Percentiles rank a stretch among this genome's conserved stretches.
These are phyloP conservation scores for Geoglossum glabrum DNA, from an alignment of 495 filamentous ascomycete genomes.

Conservation along the genomic window DNA sequence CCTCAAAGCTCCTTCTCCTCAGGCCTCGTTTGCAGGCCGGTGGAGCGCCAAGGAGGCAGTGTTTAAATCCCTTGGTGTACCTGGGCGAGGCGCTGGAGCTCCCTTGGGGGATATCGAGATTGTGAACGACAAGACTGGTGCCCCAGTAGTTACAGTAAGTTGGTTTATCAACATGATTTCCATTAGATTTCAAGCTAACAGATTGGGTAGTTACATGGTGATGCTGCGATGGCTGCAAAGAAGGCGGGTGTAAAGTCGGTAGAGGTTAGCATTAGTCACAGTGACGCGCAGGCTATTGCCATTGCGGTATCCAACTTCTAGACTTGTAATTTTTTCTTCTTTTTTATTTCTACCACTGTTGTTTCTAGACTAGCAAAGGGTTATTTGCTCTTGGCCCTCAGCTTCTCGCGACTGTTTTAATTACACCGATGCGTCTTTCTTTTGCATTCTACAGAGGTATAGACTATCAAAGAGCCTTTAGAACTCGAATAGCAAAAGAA, in stretches of 20 bases:
- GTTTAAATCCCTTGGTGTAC: slow-evolving; percentile 91
- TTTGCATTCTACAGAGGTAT: no score
- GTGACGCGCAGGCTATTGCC: slow-evolving; percentile 75
- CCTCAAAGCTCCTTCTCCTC: slow-evolving; percentile 49
- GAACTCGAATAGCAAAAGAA: no score
- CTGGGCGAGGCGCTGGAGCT: slow-evolving; percentile 70
- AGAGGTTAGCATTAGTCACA: slow-evolving; percentile 87
- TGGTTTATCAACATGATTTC: slow-evolving; percentile 5
- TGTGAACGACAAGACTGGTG: slow-evolving; percentile 53
- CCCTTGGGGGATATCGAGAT: slow-evolving; percentile 92
- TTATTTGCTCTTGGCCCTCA: no score
- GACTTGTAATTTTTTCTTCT: slow-evolving; percentile 2
- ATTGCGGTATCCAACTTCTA: slow-evolving; percentile 70
- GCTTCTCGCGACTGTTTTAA: background rate
- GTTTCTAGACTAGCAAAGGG: background rate
- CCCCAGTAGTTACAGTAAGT: slow-evolving; percentile 68
- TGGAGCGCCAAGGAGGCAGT: slow-evolving; percentile 98
- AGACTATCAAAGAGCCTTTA: background rate
- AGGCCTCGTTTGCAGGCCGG: slow-evolving; percentile 73
- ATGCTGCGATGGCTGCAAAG: slow-evolving; percentile 59
- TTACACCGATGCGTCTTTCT: background rate
- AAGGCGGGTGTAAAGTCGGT: slow-evolving; percentile 70
- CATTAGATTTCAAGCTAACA: background rate
- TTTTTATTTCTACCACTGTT: background rate
- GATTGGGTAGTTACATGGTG: slow-evolving; percentile 52